phyloP scores from a whole-genome alignment of 345 rosid species.

The Luvunga scandens region DNA sequence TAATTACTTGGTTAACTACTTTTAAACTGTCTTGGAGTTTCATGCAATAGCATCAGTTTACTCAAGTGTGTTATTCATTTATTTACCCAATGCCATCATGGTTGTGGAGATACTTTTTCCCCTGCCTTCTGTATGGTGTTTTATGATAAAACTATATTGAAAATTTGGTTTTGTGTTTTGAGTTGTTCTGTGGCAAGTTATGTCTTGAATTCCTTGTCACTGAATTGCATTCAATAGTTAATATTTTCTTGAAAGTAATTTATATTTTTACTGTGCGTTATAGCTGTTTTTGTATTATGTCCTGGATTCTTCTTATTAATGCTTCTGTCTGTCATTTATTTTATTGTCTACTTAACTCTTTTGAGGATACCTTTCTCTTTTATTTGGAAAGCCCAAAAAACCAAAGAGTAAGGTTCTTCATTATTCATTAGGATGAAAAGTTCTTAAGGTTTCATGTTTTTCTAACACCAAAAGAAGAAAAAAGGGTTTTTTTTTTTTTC shows the following conservation, averaged over 20 bases:
- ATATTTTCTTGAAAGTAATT: neutral
- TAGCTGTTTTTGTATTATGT: neutral
- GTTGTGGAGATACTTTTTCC: neutral
- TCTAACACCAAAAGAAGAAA: neutral
- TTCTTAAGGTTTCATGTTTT: neutral
- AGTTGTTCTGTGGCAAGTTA: neutral
- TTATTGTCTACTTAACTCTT: neutral
- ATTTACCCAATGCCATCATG: neutral
- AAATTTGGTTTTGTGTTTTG: neutral
- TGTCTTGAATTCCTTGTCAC: neutral
- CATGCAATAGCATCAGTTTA: neutral
- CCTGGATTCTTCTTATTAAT: neutral
- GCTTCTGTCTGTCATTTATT: neutral
- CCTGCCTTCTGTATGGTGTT: neutral
- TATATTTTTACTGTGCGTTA: neutral
- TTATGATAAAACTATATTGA: neutral
- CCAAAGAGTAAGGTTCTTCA: neutral
- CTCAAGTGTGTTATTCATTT: neutral
- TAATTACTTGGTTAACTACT: neutral
- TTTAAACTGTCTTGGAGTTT: neutral
- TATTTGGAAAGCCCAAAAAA: neutral
- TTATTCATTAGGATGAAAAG: neutral
- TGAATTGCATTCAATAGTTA: neutral
- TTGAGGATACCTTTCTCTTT: neutral
- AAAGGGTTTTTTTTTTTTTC: neutral